Evolutionary conservation across 2,329 filamentous ascomycete species (phyloP).

Genomic region (Verticillium longisporum): DNA sequence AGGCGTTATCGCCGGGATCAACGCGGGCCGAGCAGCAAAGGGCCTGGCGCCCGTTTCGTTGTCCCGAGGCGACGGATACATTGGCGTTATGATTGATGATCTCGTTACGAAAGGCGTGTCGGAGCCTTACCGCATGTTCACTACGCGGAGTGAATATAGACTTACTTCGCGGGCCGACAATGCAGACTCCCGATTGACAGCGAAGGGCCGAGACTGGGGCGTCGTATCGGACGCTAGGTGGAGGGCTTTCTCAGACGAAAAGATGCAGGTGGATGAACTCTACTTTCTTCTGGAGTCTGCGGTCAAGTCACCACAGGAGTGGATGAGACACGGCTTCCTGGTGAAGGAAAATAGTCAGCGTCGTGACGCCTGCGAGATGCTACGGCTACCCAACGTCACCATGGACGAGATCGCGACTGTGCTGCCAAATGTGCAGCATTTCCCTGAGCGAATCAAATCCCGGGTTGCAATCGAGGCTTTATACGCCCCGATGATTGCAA

Average conservation of each 20-base stretch:
- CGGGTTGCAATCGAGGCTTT: constrained; percentile 75
- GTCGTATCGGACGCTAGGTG: constrained; percentile 76
- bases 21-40: constrained; percentile 76
- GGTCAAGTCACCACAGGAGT: constrained; percentile 53
- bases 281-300: constrained; percentile 52
- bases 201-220: constrained; percentile 67
- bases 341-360: constrained; percentile 59
- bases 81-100: constrained; percentile 98
- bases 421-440: constrained; percentile 51
- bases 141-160: constrained; percentile 88
- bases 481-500: constrained; percentile 80
- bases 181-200: constrained; percentile 79
- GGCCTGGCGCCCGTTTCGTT: constrained; percentile 60
- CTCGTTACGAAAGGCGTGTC: constrained; percentile 94
- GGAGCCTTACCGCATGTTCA: constrained; percentile 98
- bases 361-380: constrained; percentile 71
- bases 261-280: constrained; percentile 61
- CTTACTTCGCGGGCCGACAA: constrained; percentile 92
- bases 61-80: constrained; percentile 83
- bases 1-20: constrained; percentile 86
- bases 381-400: constrained; percentile 58
- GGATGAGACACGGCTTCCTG: constrained; percentile 64
- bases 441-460: constrained; percentile 50
- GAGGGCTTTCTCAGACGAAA: constrained; percentile 59
- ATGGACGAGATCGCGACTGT: constrained; percentile 49